phyloP scores from a whole-genome alignment of 2,329 filamentous ascomycete genomes.

The Aspergillus felis region DNA sequence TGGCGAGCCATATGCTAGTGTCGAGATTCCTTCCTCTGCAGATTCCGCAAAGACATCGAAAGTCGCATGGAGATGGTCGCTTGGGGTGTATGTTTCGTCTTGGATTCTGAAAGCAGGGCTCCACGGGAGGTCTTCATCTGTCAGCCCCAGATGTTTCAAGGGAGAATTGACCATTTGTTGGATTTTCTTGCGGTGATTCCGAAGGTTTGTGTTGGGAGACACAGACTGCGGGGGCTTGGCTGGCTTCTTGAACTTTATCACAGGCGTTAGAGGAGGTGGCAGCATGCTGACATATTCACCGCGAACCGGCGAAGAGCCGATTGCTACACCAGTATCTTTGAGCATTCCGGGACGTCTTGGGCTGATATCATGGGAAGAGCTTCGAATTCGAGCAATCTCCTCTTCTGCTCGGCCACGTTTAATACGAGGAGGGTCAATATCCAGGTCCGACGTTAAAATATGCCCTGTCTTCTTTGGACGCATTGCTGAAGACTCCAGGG shows the following conservation, averaged over 20 bases:
- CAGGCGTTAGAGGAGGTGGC: slow-evolving; percentile 75
- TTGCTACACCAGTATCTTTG: slow-evolving; percentile 29
- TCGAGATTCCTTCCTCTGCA: slow-evolving; percentile 35
- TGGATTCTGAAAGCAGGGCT: slow-evolving; percentile 51
- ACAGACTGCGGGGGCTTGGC: slow-evolving; percentile 67
- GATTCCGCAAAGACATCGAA: slow-evolving; percentile 56
- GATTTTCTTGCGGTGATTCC: slow-evolving; percentile 81
- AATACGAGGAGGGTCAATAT: slow-evolving; percentile 70
- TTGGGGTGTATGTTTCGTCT: slow-evolving; percentile 40
- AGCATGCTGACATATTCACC: slow-evolving; percentile 56
- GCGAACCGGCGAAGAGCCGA: slow-evolving; percentile 67
- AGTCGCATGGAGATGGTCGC: slow-evolving; percentile 42
- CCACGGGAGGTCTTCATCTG: slow-evolving; percentile 41
- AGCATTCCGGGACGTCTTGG: slow-evolving; percentile 56
- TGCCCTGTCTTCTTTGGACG: slow-evolving; percentile 63
- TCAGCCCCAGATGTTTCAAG: slow-evolving; percentile 44
- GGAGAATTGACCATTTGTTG: slow-evolving; percentile 78
- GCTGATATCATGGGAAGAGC: slow-evolving; percentile 82
- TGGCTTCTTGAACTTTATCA: slow-evolving; percentile 72
- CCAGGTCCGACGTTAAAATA: slow-evolving; percentile 69
- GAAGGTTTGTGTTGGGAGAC: slow-evolving; percentile 88
- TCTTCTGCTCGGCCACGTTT: slow-evolving; percentile 91
- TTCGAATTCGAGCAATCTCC: slow-evolving; percentile 88
- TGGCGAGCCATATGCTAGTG: slow-evolving; percentile 48
- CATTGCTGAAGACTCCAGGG: slow-evolving; percentile 83